These are phyloP conservation scores for Periconia sp. DNA, from an alignment of 2,329 filamentous ascomycete species.

Conservation along the genomic window DNA sequence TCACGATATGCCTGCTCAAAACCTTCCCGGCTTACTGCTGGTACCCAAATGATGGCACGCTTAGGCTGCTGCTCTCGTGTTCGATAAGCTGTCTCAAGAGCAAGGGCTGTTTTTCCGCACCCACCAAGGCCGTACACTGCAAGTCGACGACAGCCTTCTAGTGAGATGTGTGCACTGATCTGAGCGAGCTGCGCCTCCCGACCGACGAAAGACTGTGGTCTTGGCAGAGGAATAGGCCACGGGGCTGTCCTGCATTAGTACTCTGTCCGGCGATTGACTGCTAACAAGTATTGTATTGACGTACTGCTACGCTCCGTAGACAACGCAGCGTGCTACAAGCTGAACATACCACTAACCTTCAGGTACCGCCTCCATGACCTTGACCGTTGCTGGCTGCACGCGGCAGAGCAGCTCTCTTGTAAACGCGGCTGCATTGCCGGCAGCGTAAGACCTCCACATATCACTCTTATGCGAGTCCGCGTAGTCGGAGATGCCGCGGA, in stretches of 20 bases:
- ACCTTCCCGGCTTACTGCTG: slow-evolving; percentile 41
- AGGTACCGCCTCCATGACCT: slow-evolving; percentile 5
- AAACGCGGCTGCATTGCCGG: slow-evolving; percentile 6
- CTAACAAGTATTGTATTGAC: slow-evolving; percentile 3
- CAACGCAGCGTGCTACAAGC: neutral
- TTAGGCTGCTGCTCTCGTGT: slow-evolving; percentile 36
- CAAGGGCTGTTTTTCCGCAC: slow-evolving; percentile 51
- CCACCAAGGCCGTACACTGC: slow-evolving; percentile 49
- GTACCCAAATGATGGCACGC: slow-evolving; percentile 52
- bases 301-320: slow-evolving; percentile 7
- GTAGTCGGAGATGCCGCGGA: slow-evolving; percentile 9
- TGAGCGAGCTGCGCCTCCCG: slow-evolving; percentile 9
- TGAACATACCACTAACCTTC: slow-evolving; percentile 6
- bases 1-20: slow-evolving; percentile 48
- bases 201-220: slow-evolving; percentile 8
- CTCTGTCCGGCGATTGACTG: neutral
- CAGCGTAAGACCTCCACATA: slow-evolving; percentile 5
- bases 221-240: slow-evolving; percentile 10
- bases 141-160: slow-evolving; percentile 15
- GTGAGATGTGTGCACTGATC: slow-evolving; percentile 4
- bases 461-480: slow-evolving; percentile 6
- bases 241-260: slow-evolving; percentile 3
- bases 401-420: slow-evolving; percentile 10
- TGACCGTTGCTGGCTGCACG: slow-evolving; percentile 3
- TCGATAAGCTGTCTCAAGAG: slow-evolving; percentile 47